Base-by-base conservation (phyloP, 2,329 filamentous ascomycete genomes). In the Sporothrix pallida region DNA sequence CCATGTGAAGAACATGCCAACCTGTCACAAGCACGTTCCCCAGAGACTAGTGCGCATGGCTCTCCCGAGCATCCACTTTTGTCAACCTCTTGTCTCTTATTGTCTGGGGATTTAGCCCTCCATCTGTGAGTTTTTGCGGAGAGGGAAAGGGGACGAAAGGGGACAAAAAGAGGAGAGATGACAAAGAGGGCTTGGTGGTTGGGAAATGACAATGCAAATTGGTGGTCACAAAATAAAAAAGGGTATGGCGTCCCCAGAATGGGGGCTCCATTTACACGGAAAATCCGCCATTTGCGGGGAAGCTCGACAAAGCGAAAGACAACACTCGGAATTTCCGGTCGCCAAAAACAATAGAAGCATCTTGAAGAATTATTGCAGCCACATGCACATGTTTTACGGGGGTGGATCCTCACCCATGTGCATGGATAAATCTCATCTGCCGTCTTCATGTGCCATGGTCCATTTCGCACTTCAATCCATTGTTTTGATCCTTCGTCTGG, bases 81-180 rank as follows among this genome's bases (percentile, higher is more conserved):
- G 13, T 13, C 13, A 9, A 20, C 17, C 20, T 7, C 4, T 31
- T 31, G 23, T 37, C 10, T 58, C 46, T 12, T 31, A 3, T 31
- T 13, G 54, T 58, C 56, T 58, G 56, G 56, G 56, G 56, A 31
- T 58, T 58, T 58, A 58, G 56, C 52, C 52, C n/a, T 20, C n/a
- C 6, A 37, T 54, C 52, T 58, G 56, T 50, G 12, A 9, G 13
- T 50, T 50, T 17, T 17, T 50, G 48, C 13, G 48, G 48, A 50
- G 13, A 50, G 56, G 56, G 23, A 6, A 58, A 31, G 10, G 23
- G 54, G 54, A 9, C 31, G 5, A 7, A 37, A 6, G 2, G 31
- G 31, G 2, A 37, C 31, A 37, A 37, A 37, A 37, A 37, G 31
- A 37, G 31, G 31, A 5, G 31, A 37, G 31, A 37, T 37, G 31